Evolutionary conservation across 2,329 filamentous ascomycete genomes (phyloP), one percentile per base, ranked within the genome.

Genomic region (Fusarium neocosmosporiellum): DNA sequence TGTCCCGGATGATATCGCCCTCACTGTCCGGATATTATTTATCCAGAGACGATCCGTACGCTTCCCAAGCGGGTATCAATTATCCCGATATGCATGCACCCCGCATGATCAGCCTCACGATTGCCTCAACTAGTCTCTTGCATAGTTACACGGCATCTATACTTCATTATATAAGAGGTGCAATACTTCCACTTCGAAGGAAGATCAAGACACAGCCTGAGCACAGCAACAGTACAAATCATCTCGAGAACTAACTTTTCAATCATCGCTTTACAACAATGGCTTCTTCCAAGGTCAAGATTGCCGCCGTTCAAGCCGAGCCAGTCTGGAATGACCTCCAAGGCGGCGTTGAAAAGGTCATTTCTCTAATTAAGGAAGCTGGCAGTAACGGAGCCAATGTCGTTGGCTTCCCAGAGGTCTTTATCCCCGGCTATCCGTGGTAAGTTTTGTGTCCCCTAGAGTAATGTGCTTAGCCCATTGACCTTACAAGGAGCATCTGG

Each of bases 381-480:
- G 76, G 69, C 4, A 69, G 68, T 24, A 70, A 80, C 3, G 80
- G 80, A 4, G 78, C 78, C n/a, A 75, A 82, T 16, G 77, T 83
- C 0, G 63, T 83, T 13, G 80, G 78, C 3, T 88, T 87, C 53
- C 84, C 85, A 2, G 84, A 87, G 63, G 80, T 83, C 11, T 87
- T 83, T 77, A 82, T 86, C 13, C 79, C 83, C 5, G 84, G 84
- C 1, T 85, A 86, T 67, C 84, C 85, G 33, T 87, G 85, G 85
- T 86, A 67, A 72, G 78, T 75, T 9, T 1, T 27, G 2, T 48
- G 34, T 7, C 18, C 7, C 9, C 18, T 10, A 39, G 1, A 29
- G 11, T n/a, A 39, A 20, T 41, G 14, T 22, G 48, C 65, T 22
- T 50, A 57, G 24, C 24, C 33, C 36, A 69, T 63, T 72, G 54